phyloP scores from a whole-genome alignment of 441 rosid species.

The Syzygium syzygioides region DNA sequence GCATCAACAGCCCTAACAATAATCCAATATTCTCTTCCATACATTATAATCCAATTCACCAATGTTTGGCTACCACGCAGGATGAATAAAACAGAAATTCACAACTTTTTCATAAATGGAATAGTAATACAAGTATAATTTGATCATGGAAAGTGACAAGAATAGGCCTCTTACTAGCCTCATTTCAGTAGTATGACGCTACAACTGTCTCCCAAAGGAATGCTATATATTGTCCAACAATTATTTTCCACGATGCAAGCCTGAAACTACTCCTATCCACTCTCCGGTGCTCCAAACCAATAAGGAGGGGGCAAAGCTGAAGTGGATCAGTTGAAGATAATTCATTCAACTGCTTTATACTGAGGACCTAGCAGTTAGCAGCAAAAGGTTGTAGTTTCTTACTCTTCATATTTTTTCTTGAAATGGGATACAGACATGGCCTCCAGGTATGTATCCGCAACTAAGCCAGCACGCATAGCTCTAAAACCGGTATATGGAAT shows the following conservation, averaged over 20 bases:
- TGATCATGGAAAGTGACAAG: not conserved
- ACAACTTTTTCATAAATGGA: not conserved
- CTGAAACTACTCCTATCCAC: not conserved
- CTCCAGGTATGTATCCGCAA: conserved; percentile 95
- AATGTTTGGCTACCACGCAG: not conserved
- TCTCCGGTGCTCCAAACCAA: not conserved
- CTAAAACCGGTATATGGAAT: conserved; percentile 93
- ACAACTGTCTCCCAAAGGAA: not conserved
- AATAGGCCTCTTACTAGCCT: not conserved
- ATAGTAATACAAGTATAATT: not conserved
- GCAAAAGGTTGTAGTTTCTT: conserved; percentile 19
- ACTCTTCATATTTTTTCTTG: conserved; percentile 99
- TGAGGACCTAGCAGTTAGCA: not conserved
- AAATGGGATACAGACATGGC: conserved; percentile 88
- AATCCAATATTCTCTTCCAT: not conserved
- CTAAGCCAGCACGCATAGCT: conserved; percentile 97
- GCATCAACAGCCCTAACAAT: not conserved
- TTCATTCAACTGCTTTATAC: not conserved
- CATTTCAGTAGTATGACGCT: not conserved
- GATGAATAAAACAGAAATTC: not conserved
- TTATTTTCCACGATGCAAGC: not conserved
- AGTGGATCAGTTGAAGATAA: not conserved
- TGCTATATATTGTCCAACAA: not conserved
- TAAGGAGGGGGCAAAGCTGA: not conserved
- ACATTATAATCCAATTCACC: not conserved